Base-by-base conservation (phyloP, 1,284 basidiomycete species). In the Apiotrichum porosum region DNA sequence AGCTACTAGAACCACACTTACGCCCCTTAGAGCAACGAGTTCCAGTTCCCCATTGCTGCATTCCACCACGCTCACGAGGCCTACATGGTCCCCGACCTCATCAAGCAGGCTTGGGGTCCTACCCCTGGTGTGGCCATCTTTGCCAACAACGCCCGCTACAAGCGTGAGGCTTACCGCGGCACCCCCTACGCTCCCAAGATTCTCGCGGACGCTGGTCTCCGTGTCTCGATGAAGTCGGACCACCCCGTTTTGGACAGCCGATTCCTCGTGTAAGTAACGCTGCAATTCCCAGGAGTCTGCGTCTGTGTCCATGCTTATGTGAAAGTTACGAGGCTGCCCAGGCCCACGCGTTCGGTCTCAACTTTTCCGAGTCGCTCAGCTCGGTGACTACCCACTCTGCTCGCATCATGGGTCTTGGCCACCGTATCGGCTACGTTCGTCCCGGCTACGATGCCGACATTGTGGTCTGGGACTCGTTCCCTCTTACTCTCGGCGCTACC, bases 281-380 rank as follows among this genome's bases (percentile, higher is more conserved):
- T n/a, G n/a, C n/a, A n/a, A n/a, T n/a, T n/a, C n/a, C n/a, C n/a
- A n/a, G n/a, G n/a, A n/a, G n/a, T n/a, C n/a, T n/a, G n/a, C n/a
- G n/a, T n/a, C 4, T 54, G 87, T 0, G 24, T 47, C 4, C 61
- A 3, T n/a, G n/a, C n/a, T n/a, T n/a, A n/a, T n/a, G n/a, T n/a
- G n/a, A n/a, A n/a, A n/a, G n/a, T n/a, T 84, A 83, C 62, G 90
- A 95, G 70, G 90, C 91, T 0, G 86, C 88, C 48, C 88, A 92
- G 67, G 88, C 86, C 2, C 83, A 91, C 62, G 85, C 85, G 65
- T 93, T 73, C 51, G 77, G 77, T 10, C 60, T 78, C 18, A 66
- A 73, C 54, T 62, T 58, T 31, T 63, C 63, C 1, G 51, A 58
- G 23, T 63, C 72, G 0, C 49, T 74, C 10, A 77, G 83, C 4